A percentile compares a stretch with the other conserved stretches of the same genome.
phyloP scores from a whole-genome alignment of 768 basidiomycete genomes.

The Fibroporia radiculosa region DNA sequence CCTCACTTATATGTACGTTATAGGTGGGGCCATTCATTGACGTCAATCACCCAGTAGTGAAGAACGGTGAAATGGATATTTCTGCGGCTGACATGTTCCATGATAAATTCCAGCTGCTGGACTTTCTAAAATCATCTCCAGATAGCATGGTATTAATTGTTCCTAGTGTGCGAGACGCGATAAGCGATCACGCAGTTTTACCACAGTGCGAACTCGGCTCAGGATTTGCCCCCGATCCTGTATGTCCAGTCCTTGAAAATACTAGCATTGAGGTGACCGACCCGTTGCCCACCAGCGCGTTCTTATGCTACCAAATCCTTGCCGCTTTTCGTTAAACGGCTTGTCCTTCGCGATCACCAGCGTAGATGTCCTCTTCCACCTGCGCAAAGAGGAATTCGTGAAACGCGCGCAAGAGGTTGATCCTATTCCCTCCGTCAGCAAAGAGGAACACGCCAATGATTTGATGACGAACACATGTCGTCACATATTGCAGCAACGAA shows the following conservation, averaged over 20 bases:
- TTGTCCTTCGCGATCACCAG: conserved; percentile 74
- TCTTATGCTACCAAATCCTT: conserved; percentile 79
- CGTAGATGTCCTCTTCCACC: conserved; percentile 83
- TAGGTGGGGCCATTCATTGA: conserved; percentile 95
- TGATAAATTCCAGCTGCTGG: conserved; percentile 49
- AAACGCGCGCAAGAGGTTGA: conserved; percentile 60
- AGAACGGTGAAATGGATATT: conserved; percentile 62
- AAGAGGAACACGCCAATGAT: conserved; percentile 48
- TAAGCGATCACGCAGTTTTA: conserved; percentile 74
- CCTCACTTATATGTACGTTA: background rate
- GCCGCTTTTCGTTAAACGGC: conserved; percentile 78
- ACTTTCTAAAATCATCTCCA: conserved; percentile 54
- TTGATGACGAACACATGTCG: conserved; percentile 72
- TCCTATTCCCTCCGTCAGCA: conserved; percentile 27
- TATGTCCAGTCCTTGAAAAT: no score
- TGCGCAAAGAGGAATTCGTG: conserved; percentile 76
- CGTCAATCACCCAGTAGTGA: conserved; percentile 62
- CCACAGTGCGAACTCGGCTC: conserved; percentile 66
- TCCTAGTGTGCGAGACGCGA: conserved; percentile 76
- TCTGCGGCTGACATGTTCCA: conserved; percentile 64
- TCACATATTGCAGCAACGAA: conserved; percentile 81
- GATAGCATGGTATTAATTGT: conserved; percentile 69
- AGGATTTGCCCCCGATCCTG: conserved; percentile 41
- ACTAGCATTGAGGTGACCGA: background rate
- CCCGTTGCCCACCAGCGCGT: conserved; percentile 46